These are phyloP conservation scores for Nymphaea thermarum DNA, from an alignment of 164 flowering plant species.

Conservation along the genomic window DNA sequence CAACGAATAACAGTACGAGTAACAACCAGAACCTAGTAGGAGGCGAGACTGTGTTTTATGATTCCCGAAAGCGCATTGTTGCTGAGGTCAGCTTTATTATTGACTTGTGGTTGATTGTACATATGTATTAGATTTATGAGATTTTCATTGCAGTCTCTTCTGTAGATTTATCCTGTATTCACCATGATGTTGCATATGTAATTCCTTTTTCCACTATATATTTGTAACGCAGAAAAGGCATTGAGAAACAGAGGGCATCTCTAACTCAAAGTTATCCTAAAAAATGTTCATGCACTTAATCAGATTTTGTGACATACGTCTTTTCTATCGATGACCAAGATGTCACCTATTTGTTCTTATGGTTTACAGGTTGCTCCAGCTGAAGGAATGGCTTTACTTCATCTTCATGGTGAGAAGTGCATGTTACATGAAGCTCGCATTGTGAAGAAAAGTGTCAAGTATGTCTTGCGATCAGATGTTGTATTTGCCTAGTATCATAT, in stretches of 20 bases:
- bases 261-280: too few species aligned
- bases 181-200: too few species aligned
- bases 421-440: slow-evolving; percentile 87
- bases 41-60: slow-evolving; percentile 95
- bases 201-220: too few species aligned
- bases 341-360: neutral
- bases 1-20: slow-evolving; percentile 20
- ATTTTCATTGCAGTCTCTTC: too few species aligned
- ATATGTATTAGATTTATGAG: neutral
- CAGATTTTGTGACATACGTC: too few species aligned
- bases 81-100: slow-evolving; percentile 56
- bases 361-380: slow-evolving; percentile 57
- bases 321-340: neutral
- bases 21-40: slow-evolving; percentile 41
- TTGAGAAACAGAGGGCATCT: too few species aligned
- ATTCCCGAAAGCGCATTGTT: slow-evolving; percentile 53
- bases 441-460: slow-evolving; percentile 75
- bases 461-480: slow-evolving; percentile 87
- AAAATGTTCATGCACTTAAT: too few species aligned
- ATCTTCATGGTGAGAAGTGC: slow-evolving; percentile 86
- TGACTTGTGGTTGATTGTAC: neutral
- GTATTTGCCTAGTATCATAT: slow-evolving; percentile 41
- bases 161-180: too few species aligned
- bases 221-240: too few species aligned
- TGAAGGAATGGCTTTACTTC: slow-evolving; percentile 95